Conservation (phyloP, 345 rosid genomes). For the Nasturtium officinale region DNA sequence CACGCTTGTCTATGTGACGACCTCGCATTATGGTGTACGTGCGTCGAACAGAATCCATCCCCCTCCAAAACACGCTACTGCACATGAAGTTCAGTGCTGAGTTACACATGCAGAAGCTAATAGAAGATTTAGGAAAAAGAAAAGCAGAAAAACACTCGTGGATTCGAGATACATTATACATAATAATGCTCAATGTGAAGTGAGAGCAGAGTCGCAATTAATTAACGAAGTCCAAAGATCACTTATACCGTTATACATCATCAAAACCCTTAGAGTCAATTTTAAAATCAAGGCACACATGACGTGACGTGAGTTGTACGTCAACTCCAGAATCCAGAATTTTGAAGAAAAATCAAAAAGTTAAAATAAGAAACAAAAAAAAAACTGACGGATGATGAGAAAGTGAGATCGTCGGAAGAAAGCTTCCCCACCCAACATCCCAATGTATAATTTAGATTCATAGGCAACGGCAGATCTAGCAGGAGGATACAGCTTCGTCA, state of each 20-base stretch:
- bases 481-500: background rate
- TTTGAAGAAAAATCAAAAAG: background rate
- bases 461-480: slow-evolving; percentile 35
- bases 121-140: background rate
- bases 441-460: slow-evolving; percentile 12
- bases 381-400: slow-evolving; percentile 5
- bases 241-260: background rate
- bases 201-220: background rate
- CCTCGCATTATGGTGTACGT: slow-evolving; percentile 62
- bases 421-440: background rate
- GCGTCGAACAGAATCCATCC: slow-evolving; percentile 45
- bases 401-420: slow-evolving; percentile 20
- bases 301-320: slow-evolving; percentile 30
- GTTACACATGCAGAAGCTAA: slow-evolving; percentile 9
- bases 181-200: background rate
- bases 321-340: background rate
- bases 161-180: background rate
- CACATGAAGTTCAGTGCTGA: slow-evolving; percentile 11
- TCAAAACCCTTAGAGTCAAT: background rate
- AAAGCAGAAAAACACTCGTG: background rate
- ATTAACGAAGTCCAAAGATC: slow-evolving; percentile 4
- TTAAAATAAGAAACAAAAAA: background rate
- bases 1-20: slow-evolving; percentile 75
- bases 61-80: slow-evolving; percentile 22
- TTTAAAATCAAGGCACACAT: background rate